A percentile compares a stretch with the other conserved stretches of the same genome.
phyloP scores from a whole-genome alignment of 1,284 basidiomycete genomes.

The Cutaneotrichosporon sp. region DNA sequence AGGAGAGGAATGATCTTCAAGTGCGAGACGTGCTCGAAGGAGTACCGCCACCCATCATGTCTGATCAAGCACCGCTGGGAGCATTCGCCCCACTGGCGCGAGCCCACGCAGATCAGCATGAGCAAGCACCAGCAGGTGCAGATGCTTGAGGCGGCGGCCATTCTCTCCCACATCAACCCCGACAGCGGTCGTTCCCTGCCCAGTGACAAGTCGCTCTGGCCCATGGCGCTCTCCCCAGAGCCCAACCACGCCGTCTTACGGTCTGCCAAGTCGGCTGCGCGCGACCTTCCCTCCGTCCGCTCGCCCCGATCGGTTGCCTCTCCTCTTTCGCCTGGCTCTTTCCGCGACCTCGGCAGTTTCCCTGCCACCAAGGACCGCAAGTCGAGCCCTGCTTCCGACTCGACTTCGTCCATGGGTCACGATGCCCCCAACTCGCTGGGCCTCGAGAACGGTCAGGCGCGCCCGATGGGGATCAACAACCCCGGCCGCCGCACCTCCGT shows the following conservation, averaged over 20 bases:
- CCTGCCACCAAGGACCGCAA: conserved; percentile 35
- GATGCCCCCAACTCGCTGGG: conserved; percentile 18
- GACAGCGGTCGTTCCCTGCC: conserved; percentile 74
- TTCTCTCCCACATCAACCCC: conserved; percentile 76
- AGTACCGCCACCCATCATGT: conserved; percentile 92
- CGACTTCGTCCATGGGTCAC: conserved; percentile 45
- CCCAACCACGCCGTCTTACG: conserved; percentile 39
- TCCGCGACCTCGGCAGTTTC: conserved; percentile 33
- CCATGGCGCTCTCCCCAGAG: conserved; percentile 57
- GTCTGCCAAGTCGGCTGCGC: conserved; percentile 33
- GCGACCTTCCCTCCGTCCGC: conserved; percentile 47
- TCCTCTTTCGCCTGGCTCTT: conserved; percentile 44
- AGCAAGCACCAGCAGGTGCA: conserved; percentile 99
- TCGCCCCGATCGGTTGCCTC: conserved; percentile 38
- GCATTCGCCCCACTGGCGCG: conserved; percentile 95
- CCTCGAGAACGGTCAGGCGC: conserved; percentile 9
- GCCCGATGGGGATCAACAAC: conserved; percentile 22
- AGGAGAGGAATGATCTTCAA: conserved; percentile 77
- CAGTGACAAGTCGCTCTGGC: conserved; percentile 80
- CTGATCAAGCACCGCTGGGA: conserved; percentile 98
- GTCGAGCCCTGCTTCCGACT: conserved; percentile 44
- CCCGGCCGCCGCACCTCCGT: conserved; percentile 23
- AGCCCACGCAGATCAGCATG: conserved; percentile 88
- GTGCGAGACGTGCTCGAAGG: conserved; percentile 91
- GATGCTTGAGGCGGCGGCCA: conserved; percentile 93